phyloP scores from a whole-genome alignment of 169 alveolate species.

The Cyclospora cayetanensis region DNA sequence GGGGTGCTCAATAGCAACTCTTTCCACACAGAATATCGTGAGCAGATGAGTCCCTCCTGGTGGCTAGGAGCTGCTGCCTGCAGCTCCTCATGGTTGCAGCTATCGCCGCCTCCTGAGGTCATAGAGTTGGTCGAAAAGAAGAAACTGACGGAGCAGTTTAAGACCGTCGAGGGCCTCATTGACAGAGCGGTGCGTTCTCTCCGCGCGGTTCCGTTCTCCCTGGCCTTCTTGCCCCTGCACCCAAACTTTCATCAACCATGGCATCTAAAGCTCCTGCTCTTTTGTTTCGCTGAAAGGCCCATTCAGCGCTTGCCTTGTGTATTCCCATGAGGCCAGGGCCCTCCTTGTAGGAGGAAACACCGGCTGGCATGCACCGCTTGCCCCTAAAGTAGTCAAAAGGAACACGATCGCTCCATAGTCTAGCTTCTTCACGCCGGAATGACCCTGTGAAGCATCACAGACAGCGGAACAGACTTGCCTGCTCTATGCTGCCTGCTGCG shows the following conservation, averaged over 20 bases:
- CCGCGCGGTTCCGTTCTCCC: neutral
- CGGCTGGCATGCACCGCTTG: neutral
- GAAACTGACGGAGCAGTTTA: constrained; percentile 70
- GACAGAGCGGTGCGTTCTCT: constrained; percentile 64
- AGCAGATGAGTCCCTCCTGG: constrained; percentile 69
- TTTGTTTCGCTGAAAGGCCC: too few relatives aligned
- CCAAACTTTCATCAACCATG: neutral
- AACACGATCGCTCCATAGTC: neutral
- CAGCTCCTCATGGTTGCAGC: constrained; percentile 61
- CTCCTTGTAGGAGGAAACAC: neutral
- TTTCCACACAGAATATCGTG: constrained; percentile 68
- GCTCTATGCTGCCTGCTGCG: neutral
- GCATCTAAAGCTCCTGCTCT: too few relatives aligned
- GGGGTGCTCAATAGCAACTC: constrained; percentile 28
- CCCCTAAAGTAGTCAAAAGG: neutral
- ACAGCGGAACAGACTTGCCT: neutral
- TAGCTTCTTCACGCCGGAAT: neutral
- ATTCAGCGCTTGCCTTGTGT: too few relatives aligned
- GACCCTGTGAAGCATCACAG: neutral
- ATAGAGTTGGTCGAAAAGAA: constrained; percentile 69
- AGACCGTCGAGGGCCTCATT: constrained; percentile 66
- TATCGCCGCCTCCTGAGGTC: constrained; percentile 66
- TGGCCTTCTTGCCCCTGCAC: neutral
- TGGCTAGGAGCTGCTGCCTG: constrained; percentile 69
- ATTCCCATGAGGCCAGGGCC: neutral